Base-by-base conservation (phyloP, 148 eudicot species). In the Suaeda aralocaspica region DNA sequence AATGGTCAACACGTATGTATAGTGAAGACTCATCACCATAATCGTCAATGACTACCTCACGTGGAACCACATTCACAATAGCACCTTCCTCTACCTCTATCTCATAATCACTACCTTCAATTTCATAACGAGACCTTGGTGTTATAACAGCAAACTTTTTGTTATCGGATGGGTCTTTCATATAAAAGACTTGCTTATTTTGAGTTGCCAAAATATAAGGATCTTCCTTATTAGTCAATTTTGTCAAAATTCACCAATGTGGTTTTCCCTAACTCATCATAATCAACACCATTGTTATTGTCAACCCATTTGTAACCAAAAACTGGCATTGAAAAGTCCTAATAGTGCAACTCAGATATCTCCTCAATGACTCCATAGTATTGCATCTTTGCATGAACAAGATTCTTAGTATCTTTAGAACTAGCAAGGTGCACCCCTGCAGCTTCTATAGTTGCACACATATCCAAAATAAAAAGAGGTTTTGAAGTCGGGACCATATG, bases 281-380 rank as follows among this genome's bases (percentile, higher is more conserved):
- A 39, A 0, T 13, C 16, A 42, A 64, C 31, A 9, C 25, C 46
- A 21, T 22, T 55, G 12, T 42, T 39, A 24, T 22, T 64, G 0
- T 64, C 33, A 64, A 13, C 67, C 67, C 67, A 64, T n/a, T 42
- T 64, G 28, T 21, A 64, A 3, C 30, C 18, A 12, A 36, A 64
- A n/a, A 42, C 1, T 5, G 67, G 67, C 21, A 42, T 24, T 1
- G 45, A n/a, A 26, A 64, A 64, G 0, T 29, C 67, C 18, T 7
- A 9, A 25, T 64, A 64, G 24, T 41, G 49, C 29, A 42, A 42
- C 19, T 21, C 67, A 42, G 16, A 64, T 3, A 64, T 64, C 31
- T 64, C 50, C 41, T 64, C 33, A 64, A 64, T 64, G 3, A 41
- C 67, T 8, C 67, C n/a, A 12, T 64, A 64, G 10, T 64, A 39